Conservation (phyloP, 345 rosid species). For the Luvunga scandens region DNA sequence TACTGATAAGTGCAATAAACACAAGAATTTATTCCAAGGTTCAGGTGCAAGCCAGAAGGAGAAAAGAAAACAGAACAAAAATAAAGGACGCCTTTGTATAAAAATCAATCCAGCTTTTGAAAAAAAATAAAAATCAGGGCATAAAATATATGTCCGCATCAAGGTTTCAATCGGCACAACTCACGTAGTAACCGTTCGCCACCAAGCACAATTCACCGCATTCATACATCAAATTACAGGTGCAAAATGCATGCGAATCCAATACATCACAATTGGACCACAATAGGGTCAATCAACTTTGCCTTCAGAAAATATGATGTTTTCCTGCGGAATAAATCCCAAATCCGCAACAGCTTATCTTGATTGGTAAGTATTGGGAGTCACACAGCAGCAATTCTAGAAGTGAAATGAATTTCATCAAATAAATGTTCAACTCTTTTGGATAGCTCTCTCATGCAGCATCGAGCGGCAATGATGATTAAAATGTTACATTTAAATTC, state of each 20-base stretch:
- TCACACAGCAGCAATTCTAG: constrained; percentile 17
- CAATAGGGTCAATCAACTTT: constrained; percentile 27
- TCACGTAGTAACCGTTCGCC: constrained; percentile 46
- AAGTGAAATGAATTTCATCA: constrained; percentile 16
- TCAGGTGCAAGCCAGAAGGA: constrained; percentile 32
- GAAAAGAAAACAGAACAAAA: constrained; percentile 14
- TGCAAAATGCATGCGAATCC: constrained; percentile 43
- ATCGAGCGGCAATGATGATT: constrained; percentile 4
- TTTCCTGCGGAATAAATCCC: constrained; percentile 40
- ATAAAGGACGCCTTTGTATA: constrained; percentile 28
- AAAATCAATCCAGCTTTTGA: constrained; percentile 32
- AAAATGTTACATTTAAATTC: constrained; percentile 1
- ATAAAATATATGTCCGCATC: constrained; percentile 44
- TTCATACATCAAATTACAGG: constrained; percentile 38
- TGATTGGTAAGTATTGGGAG: constrained; percentile 30
- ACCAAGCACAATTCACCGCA: constrained; percentile 52
- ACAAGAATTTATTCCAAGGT: constrained; percentile 55
- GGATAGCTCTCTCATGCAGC: constrained; percentile 16
- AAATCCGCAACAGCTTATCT: constrained; percentile 35
- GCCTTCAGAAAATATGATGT: constrained; percentile 20
- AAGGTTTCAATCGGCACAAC: constrained; percentile 50
- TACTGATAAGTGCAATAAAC: constrained; percentile 46
- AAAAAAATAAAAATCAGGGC: constrained; percentile 24
- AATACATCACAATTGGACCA: constrained; percentile 38
- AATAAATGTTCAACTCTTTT: constrained; percentile 24